Evolutionary conservation across 805 yeast genomes (phyloP), one percentile per base, ranked within the genome.

Genomic region (Jamesozyma gamospora): DNA sequence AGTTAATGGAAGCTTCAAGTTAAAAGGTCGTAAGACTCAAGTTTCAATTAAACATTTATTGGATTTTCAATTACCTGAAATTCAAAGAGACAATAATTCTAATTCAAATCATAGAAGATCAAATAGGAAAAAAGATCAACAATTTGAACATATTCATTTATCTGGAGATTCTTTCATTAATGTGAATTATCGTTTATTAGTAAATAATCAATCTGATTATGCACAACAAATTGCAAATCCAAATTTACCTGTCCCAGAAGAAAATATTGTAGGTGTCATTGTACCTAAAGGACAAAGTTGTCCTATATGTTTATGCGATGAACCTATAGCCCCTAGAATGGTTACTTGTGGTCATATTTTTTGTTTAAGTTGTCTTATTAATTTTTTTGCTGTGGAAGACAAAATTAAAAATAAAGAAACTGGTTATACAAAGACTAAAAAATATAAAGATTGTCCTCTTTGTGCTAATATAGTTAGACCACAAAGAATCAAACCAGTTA

Each of bases 251-350:
- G 64, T 90, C 3, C 74, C 79, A 13, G 70, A 74, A 43, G 66
- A 67, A 3, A 67, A 73, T 29, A 76, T 92, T 4, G 58, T 80
- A 26, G 67, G 95, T 36, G 85, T 90, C 5, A 56, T 86, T n/a
- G 79, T 77, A 1, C 81, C 90, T 12, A 74, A 71, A 43, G 79
- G 81, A 1, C 80, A 80, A 48, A 77, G 79, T 29, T 92, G 99
- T 56, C 97, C 98, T 0, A 90, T 92, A 21, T 92, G 99, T 58
- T 65, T 92, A 12, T 71, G 79, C 26, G 94, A 85, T 37, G 79
- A 77, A 12, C 83, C 92, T 12, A 74, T 82, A 14, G 96, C 96
- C 0, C 96, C 98, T 2, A 67, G 97, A 40, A 94, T 92, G 97
- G 78, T 86, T 24, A 72, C 78, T 11, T 92, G 99, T 64, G 98